Evolutionary conservation across 2,329 filamentous ascomycete genomes (phyloP), one percentile per base, ranked within the genome.

Genomic region (Alternaria metachromatica): DNA sequence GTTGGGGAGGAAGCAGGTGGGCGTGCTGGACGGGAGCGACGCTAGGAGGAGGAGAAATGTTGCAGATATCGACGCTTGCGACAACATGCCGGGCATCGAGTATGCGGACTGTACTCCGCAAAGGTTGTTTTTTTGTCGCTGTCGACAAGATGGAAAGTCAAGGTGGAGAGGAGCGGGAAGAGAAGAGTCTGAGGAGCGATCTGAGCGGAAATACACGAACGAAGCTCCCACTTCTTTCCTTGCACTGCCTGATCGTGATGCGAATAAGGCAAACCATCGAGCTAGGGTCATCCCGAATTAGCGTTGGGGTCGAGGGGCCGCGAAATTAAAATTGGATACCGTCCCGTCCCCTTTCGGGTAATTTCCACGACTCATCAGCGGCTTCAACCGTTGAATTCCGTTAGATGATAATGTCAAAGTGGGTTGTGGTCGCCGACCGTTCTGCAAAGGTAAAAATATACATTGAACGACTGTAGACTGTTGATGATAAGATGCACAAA

Each of bases 1-100:
- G 37, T 62, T 62, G 37, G 60, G 60, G 37, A 58, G 55, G 26
- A 48, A 62, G 37, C 60, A 62, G 15, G 55, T 41, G 20, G 60
- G 45, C 25, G 33, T 26, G 21, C 45, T 50, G 45, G 48, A 25
- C 15, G 25, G 20, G n/a, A 58, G 28, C 10, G 48, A 15, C 13
- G 12, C 15, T n/a, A 26, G 13, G 46, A 60, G 18, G 33, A 60
- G 41, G 11, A 57, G 48, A 23, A 53, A 41, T 23, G 6, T 41
- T 21, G 20, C 20, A 53, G 49, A 53, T 25, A 23, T 53, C 13
- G 20, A 18, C 6, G 49, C 18, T 15, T 37, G 49, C 49, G 28
- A 53, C 33, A 23, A 18, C 49, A 53, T 53, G 28, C 20, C 20
- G 49, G 49, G 49, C 23, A 25, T 53, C 20, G 30, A 37, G 49